Evolutionary conservation across 1,139 yeast species (phyloP).

Genomic region (Lodderomyces parapsilosis): DNA sequence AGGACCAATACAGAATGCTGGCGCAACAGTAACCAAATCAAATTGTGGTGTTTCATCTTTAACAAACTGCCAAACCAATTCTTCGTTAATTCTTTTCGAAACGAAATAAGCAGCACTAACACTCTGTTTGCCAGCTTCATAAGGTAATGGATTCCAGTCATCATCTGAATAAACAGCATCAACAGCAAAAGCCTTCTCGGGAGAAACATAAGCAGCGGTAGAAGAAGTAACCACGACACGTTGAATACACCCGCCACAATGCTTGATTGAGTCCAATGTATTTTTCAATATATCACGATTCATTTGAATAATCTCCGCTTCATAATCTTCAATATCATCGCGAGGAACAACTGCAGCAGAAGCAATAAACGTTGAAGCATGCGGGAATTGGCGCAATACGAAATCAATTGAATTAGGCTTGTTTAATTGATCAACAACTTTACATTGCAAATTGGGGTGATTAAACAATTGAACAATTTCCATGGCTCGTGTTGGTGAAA

Average conservation of each 20-base stretch:
- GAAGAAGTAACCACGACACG: conserved; percentile 32
- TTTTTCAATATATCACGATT: conserved; percentile 25
- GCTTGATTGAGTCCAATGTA: conserved; percentile 22
- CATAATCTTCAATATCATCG: conserved; percentile 21
- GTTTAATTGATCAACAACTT: conserved; percentile 50
- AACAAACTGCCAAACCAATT: conserved; percentile 25
- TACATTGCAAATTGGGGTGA: conserved; percentile 23
- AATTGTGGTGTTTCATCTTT: conserved; percentile 20
- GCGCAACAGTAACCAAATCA: conserved; percentile 16
- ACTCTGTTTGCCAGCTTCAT: conserved; percentile 17
- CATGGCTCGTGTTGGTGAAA: conserved; percentile 51
- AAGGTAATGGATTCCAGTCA: conserved; percentile 29
- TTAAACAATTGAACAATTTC: conserved; percentile 25
- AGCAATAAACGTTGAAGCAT: conserved; percentile 52
- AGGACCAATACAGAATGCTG: conserved; percentile 26
- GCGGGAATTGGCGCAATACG: conserved; percentile 44
- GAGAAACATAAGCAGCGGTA: conserved; percentile 20
- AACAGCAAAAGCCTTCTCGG: conserved; percentile 12
- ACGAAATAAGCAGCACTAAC: conserved; percentile 18
- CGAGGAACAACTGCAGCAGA: conserved; percentile 27
- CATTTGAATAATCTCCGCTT: conserved; percentile 20
- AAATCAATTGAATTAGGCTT: conserved; percentile 49
- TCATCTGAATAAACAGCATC: conserved; percentile 19
- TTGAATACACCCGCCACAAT: conserved; percentile 24
- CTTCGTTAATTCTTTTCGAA: conserved; percentile 26